Conservation (phyloP, 176 grass and related monocot genomes). For the Poa annua region DNA sequence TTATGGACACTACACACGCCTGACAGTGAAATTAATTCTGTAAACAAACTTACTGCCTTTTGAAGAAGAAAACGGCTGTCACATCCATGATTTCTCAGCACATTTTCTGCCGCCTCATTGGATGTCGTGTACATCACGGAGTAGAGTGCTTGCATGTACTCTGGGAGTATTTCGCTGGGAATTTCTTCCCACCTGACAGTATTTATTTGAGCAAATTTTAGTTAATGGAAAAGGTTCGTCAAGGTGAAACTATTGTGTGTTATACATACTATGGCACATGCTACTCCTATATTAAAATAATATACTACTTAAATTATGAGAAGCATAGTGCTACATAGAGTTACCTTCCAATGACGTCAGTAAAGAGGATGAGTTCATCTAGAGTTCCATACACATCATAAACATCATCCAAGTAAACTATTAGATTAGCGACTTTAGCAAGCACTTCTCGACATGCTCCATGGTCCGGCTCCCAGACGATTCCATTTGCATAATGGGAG, state of each 20-base stretch:
- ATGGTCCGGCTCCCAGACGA: slow-evolving; percentile 21
- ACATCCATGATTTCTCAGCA: slow-evolving; percentile 17
- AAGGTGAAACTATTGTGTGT: no score
- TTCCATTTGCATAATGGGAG: slow-evolving; percentile 50
- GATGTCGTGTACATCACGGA: slow-evolving; percentile 31
- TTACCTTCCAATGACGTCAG: slow-evolving; percentile 58
- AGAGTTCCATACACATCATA: slow-evolving; percentile 66
- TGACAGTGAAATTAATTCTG: neutral
- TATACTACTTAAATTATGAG: no score
- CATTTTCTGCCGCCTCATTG: slow-evolving; percentile 32
- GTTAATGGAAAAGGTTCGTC: no score
- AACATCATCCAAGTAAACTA: slow-evolving; percentile 57
- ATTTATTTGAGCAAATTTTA: no score
- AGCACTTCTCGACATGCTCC: slow-evolving; percentile 24
- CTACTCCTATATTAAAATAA: no score
- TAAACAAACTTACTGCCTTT: slow-evolving; percentile 29
- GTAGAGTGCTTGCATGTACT: slow-evolving; percentile 55
- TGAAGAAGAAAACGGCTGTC: slow-evolving; percentile 20
- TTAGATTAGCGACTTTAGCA: slow-evolving; percentile 33
- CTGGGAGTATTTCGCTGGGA: slow-evolving; percentile 37
- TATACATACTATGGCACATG: no score
- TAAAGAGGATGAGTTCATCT: slow-evolving; percentile 54
- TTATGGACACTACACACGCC: neutral
- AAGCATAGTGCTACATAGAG: no score
- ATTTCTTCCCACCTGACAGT: slow-evolving; percentile 42